Evolutionary conservation across 345 rosid species (phyloP), one percentile per base, ranked within the genome.

Genomic region (Arabidopsis thaliana): DNA sequence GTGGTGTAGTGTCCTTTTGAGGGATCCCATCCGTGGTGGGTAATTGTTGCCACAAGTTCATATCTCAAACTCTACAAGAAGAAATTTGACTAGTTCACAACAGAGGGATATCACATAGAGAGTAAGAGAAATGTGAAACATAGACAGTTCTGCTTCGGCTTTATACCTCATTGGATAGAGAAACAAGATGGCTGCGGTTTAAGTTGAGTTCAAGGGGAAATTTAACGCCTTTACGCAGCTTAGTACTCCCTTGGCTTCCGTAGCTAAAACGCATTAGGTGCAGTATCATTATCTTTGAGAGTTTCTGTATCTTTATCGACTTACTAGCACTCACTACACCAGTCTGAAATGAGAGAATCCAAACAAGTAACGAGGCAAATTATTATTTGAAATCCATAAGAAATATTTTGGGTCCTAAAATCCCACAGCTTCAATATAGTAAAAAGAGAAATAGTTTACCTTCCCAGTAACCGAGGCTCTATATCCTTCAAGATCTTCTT

Each of bases 1-100:
- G 99, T 84, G 2, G 97, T 92, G 50, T 95, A 95, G 79, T 95
- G 98, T 36, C 98, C 99, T 84, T 89, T 92, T 0, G 97, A 92
- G 4, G 97, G 94, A 45, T 92, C 97, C 76, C 91, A 77, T 59
- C 99, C 99, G 34, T 90, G 98, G 83, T 95, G 99, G 28, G 97
- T 92, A 42, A 95, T 63, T 0, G 99, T 90, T 5, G 97, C 98
- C 59, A 92, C 91, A 58, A 95, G 99, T 79, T 92, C 93, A 68
- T 95, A 92, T 69, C 81, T 95, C 53, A 92, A 84, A 22, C 97
- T 79, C 98, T 91, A 82, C 11, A 78, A 41, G 42, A 71, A 67
- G 23, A 24, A 74, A 59, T 10, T 14, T 20, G 51, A 56, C 64
- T 51, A 28, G 50, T 75, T 45, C 36, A 75, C 52, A 5, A 40